Percentiles rank a stretch among this genome's conserved stretches.
Conservation (phyloP, 306 rosid species). For the Lathyrus aphaca region DNA sequence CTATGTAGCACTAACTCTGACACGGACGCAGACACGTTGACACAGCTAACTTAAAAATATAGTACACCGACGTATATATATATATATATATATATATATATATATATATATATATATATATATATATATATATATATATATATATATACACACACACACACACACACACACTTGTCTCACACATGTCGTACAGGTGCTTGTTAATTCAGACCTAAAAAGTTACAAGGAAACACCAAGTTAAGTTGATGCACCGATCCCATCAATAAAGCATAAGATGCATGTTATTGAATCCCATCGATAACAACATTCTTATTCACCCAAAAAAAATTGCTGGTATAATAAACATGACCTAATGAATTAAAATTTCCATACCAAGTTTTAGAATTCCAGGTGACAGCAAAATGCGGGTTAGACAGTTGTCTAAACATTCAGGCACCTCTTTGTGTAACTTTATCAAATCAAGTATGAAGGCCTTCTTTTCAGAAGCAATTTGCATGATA, state of each 20-base stretch:
- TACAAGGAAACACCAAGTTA: conserved; percentile 19
- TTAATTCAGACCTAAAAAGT: conserved; percentile 23
- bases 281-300: conserved; percentile 11
- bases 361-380: conserved; percentile 77
- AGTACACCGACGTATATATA: no score
- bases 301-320: conserved; percentile 18
- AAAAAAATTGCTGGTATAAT: conserved; percentile 17
- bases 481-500: conserved; percentile 93
- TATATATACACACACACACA: no score
- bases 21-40: no score
- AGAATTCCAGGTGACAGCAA: conserved; percentile 77
- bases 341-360: conserved; percentile 24
- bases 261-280: not conserved
- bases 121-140: no score
- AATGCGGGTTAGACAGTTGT: conserved; percentile 67
- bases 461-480: conserved; percentile 68
- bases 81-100: no score
- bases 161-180: no score
- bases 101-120: no score
- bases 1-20: no score
- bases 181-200: not conserved
- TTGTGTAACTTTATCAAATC: conserved; percentile 78
- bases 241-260: no score
- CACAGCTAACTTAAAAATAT: no score
- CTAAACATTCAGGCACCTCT: conserved; percentile 67